phyloP scores from a whole-genome alignment of 2,329 filamentous ascomycete genomes.

The Seiridium unicorne region DNA sequence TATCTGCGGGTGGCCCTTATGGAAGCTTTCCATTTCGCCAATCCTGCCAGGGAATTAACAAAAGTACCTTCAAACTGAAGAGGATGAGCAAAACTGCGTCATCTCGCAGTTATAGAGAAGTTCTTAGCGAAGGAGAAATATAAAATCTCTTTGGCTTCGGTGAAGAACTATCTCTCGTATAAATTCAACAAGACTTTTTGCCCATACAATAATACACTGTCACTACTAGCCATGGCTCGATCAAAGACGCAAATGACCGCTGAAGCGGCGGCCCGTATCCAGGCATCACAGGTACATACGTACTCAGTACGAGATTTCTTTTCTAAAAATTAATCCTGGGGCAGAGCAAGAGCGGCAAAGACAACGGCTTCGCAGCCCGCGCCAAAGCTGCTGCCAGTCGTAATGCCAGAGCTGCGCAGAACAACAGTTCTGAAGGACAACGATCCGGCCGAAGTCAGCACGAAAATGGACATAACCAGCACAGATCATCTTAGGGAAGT shows the following conservation, averaged over 20 bases:
- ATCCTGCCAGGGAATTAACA: too few species aligned
- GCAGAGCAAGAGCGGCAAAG: not conserved
- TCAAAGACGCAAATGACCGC: slow-evolving; percentile 2
- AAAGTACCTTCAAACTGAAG: too few species aligned
- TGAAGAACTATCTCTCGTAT: too few species aligned
- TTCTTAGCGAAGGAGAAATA: too few species aligned
- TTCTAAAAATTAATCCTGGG: not conserved
- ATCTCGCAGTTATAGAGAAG: too few species aligned
- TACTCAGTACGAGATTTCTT: too few species aligned
- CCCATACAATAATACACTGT: not conserved
- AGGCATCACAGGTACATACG: not conserved
- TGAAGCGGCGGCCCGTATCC: slow-evolving; percentile 1
- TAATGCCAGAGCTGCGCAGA: not conserved
- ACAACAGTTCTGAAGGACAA: not conserved
- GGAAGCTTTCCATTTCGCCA: too few species aligned
- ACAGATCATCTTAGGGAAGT: not conserved
- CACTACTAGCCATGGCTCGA: not conserved
- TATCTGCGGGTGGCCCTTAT: too few species aligned
- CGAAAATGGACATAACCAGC: not conserved
- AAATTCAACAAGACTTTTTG: too few species aligned
- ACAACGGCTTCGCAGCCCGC: not conserved
- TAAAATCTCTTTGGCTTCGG: too few species aligned
- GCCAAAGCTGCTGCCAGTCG: slow-evolving; percentile 1
- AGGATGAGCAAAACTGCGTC: too few species aligned
- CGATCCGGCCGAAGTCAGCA: not conserved